A percentile compares a stretch with the other conserved stretches of the same genome.
These are phyloP conservation scores for Chrysoporthe austroafricana DNA, from an alignment of 2,329 filamentous ascomycete genomes.

Conservation along the genomic window DNA sequence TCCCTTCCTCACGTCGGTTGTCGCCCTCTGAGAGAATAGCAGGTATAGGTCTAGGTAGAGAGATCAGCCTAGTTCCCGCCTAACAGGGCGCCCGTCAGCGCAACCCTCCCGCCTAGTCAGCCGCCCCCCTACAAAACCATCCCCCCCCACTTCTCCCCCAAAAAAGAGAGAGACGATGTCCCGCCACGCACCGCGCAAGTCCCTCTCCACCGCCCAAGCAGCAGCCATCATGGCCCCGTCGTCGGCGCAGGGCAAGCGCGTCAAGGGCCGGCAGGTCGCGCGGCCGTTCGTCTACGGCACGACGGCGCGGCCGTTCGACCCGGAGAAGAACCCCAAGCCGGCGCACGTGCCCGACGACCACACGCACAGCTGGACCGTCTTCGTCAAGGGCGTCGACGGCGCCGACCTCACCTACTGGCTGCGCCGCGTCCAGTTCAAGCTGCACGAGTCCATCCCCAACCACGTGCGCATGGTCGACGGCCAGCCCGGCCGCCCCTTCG, in stretches of 20 bases:
- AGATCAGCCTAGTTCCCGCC: background rate
- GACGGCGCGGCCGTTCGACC: slow-evolving; percentile 79
- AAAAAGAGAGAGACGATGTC: slow-evolving; percentile 26
- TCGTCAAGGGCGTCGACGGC: slow-evolving; percentile 86
- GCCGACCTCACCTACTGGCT: slow-evolving; percentile 95
- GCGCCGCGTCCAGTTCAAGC: slow-evolving; percentile 95
- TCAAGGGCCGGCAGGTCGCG: slow-evolving; percentile 67
- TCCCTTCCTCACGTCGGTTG: background rate
- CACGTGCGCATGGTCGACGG: slow-evolving; percentile 83
- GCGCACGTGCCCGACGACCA: slow-evolving; percentile 81
- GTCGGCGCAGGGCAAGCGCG: slow-evolving; percentile 62
- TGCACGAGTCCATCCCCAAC: slow-evolving; percentile 96
- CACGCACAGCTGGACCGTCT: slow-evolving; percentile 96
- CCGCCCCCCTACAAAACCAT: slow-evolving; percentile 6
- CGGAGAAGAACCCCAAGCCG: slow-evolving; percentile 76
- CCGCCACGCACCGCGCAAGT: slow-evolving; percentile 22
- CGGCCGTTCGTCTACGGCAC: slow-evolving; percentile 76
- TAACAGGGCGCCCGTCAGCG: background rate
- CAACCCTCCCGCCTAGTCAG: background rate
- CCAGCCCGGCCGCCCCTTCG: slow-evolving; percentile 70
- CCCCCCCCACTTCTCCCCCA: slow-evolving; percentile 9
- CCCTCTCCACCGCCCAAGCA: slow-evolving; percentile 19
- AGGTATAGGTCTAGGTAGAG: too few relatives aligned
- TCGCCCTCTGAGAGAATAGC: background rate
- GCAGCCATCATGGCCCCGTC: slow-evolving; percentile 59